These are phyloP conservation scores for Xylaria grammica DNA, from an alignment of 495 filamentous ascomycete genomes.

Conservation along the genomic window DNA sequence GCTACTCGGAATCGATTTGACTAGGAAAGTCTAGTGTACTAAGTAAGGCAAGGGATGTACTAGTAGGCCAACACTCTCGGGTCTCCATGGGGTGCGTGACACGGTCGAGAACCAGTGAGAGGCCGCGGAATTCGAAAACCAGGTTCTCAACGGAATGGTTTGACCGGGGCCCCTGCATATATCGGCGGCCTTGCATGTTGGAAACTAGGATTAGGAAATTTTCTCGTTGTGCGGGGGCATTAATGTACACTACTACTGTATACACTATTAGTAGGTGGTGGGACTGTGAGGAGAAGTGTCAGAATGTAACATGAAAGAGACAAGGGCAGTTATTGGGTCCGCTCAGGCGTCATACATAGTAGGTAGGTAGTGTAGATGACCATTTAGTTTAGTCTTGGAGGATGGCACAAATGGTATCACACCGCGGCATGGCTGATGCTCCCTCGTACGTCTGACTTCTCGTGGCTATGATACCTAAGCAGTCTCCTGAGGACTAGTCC, in stretches of 20 bases:
- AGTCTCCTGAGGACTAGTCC: too few species aligned
- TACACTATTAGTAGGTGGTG: not conserved
- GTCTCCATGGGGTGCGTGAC: conserved; percentile 12
- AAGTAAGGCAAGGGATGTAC: not conserved
- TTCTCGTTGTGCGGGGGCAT: conserved; percentile 8
- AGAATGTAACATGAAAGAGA: conserved; percentile 1
- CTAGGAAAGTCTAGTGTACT: not conserved
- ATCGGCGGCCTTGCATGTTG: conserved; percentile 12
- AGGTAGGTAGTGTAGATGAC: conserved; percentile 10
- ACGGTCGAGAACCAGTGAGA: conserved; percentile 4
- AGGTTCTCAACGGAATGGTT: not conserved
- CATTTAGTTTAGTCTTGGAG: conserved; percentile 17
- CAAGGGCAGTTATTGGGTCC: not conserved
- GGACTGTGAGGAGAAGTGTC: conserved; percentile 18
- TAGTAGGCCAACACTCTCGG: not conserved
- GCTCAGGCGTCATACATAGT: not conserved
- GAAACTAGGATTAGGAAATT: not conserved
- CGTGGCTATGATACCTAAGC: conserved; percentile 12
- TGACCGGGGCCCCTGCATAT: conserved; percentile 17
- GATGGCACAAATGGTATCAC: conserved; percentile 10
- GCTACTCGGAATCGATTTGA: not conserved
- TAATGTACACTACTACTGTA: not conserved
- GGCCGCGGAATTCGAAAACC: not conserved
- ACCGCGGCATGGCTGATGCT: not conserved
- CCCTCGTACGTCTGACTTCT: not conserved